Conservation (phyloP, 106 monocot genomes). For the Acorus gramineus region DNA sequence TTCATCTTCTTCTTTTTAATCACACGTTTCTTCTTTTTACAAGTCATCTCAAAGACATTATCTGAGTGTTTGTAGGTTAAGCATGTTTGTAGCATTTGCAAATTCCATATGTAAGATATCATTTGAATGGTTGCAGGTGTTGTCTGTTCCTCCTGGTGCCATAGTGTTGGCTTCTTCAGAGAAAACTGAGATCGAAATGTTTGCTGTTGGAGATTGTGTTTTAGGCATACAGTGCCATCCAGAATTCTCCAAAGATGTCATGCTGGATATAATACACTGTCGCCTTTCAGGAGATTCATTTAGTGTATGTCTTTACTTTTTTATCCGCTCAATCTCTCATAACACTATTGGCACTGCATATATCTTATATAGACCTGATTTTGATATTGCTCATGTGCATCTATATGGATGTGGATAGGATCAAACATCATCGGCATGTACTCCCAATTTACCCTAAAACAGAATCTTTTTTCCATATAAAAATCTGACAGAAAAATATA, state of each 20-base stretch:
- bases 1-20: too few relatives aligned
- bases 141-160: constrained; percentile 12
- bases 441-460: too few relatives aligned
- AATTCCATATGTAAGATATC: background rate
- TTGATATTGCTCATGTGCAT: too few relatives aligned
- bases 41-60: too few relatives aligned
- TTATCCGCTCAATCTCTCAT: background rate
- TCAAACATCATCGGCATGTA: too few relatives aligned
- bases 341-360: too few relatives aligned
- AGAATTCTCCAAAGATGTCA: constrained; percentile 27
- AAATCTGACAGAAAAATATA: too few relatives aligned
- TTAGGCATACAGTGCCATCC: constrained; percentile 30
- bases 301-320: constrained; percentile 8
- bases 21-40: too few relatives aligned
- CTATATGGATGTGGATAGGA: too few relatives aligned
- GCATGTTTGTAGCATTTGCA: background rate
- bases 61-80: too few relatives aligned
- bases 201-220: constrained; percentile 20
- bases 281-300: constrained; percentile 4
- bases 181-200: constrained; percentile 30
- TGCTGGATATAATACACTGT: constrained; percentile 14
- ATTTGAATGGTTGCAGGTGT: constrained; percentile 14
- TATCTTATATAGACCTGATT: too few relatives aligned
- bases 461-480: too few relatives aligned
- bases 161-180: constrained; percentile 18